Evolutionary conservation across 352 stramenopile genomes (phyloP).

Genomic region (Globisporangium middletonii): DNA sequence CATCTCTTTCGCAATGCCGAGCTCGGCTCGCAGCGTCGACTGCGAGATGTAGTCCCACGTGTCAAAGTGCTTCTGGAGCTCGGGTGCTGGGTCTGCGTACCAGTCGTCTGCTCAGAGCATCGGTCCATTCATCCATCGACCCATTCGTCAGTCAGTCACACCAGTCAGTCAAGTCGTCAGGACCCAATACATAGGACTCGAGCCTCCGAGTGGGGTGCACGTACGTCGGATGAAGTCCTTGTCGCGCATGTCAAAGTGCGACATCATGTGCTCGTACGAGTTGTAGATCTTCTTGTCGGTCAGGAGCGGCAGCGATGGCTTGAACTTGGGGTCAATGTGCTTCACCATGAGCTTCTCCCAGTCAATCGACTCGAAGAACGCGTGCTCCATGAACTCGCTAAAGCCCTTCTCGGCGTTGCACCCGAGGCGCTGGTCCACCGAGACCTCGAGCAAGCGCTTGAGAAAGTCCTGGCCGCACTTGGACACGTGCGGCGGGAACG

Average conservation of each 20-base stretch:
- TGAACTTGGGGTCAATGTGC: conserved; percentile 81
- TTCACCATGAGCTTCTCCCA: conserved; percentile 87
- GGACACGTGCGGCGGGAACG: conserved; percentile 53
- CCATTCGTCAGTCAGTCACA: neutral
- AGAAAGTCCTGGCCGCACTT: conserved; percentile 73
- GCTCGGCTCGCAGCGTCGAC: conserved; percentile 70
- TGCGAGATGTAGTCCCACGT: conserved; percentile 87
- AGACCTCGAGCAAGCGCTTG: conserved; percentile 74
- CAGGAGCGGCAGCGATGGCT: conserved; percentile 50
- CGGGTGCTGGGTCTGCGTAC: conserved; percentile 63
- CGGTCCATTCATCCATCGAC: neutral
- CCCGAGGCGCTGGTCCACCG: conserved; percentile 62
- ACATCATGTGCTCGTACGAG: conserved; percentile 86
- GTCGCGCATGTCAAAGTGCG: conserved; percentile 79
- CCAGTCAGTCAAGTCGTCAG: neutral
- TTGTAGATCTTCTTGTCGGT: conserved; percentile 84
- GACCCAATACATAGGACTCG: neutral
- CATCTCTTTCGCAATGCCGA: conserved; percentile 76
- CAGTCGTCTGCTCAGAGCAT: conserved; percentile 47
- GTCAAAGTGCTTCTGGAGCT: conserved; percentile 84
- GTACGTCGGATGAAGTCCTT: conserved; percentile 82
- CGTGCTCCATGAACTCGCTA: conserved; percentile 83
- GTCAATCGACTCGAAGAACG: conserved; percentile 84
- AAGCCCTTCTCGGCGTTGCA: conserved; percentile 74
- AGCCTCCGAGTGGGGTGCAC: conserved; percentile 12